These are phyloP conservation scores for Blastobotrys apis DNA, from an alignment of 1,139 yeast species.

Conservation along the genomic window DNA sequence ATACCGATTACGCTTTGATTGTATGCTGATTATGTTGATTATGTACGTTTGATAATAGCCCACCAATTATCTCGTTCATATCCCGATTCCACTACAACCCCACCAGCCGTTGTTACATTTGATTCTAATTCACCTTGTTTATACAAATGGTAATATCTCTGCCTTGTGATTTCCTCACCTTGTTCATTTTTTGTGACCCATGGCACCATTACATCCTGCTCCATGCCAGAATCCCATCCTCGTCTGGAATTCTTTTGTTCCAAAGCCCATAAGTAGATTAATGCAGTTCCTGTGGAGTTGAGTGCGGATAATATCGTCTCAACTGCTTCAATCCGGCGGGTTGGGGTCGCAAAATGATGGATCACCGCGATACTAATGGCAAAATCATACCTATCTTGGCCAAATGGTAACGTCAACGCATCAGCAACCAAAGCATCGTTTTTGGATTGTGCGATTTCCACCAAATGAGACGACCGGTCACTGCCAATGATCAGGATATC, in stretches of 20 bases:
- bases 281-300: conserved; percentile 56
- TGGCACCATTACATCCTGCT: conserved; percentile 90
- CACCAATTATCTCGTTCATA: conserved; percentile 97
- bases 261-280: conserved; percentile 93
- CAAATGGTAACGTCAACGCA: conserved; percentile 69
- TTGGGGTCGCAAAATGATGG: conserved; percentile 87
- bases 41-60: too few relatives aligned
- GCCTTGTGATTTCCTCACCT: conserved; percentile 49
- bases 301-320: conserved; percentile 59
- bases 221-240: conserved; percentile 86
- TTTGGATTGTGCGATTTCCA: conserved; percentile 60
- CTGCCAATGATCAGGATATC: conserved; percentile 71
- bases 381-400: conserved; percentile 61
- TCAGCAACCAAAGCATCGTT: conserved; percentile 64
- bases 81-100: conserved; percentile 61
- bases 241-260: conserved; percentile 84
- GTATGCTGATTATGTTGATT: too few relatives aligned
- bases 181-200: conserved; percentile 58
- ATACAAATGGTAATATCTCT: conserved; percentile 85
- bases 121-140: conserved; percentile 73
- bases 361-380: conserved; percentile 95
- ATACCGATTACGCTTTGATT: too few relatives aligned
- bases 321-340: conserved; percentile 73
- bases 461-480: conserved; percentile 75
- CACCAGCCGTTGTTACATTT: conserved; percentile 68